These are phyloP conservation scores for Glaciozyma antarctica DNA, from an alignment of 768 basidiomycete species.

Conservation along the genomic window DNA sequence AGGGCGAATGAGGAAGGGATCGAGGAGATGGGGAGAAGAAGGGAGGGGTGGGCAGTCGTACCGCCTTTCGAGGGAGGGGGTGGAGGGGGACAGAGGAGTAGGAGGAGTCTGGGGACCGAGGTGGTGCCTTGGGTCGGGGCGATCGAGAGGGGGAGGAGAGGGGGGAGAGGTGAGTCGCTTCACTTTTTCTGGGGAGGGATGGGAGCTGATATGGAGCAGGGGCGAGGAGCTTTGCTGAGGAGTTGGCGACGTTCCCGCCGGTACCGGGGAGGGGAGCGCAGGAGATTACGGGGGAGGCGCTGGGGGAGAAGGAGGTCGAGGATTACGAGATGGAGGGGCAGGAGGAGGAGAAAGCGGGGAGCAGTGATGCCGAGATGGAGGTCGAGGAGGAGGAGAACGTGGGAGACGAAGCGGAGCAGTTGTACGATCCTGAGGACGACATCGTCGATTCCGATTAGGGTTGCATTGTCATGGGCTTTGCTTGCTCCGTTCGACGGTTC, in stretches of 20 bases:
- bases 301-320: conserved; percentile 25
- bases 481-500: too few relatives aligned
- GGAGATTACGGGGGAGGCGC: conserved; percentile 3
- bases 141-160: conserved; percentile 7
- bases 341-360: not conserved
- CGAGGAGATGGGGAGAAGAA: conserved; percentile 8
- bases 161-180: not conserved
- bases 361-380: conserved; percentile 6
- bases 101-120: conserved; percentile 12
- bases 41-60: not conserved
- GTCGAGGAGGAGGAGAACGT: not conserved
- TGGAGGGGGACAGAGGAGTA: conserved; percentile 1
- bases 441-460: conserved; percentile 7
- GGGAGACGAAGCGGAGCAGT: not conserved
- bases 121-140: conserved; percentile 16
- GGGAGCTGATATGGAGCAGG: not conserved
- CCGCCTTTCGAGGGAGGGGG: not conserved
- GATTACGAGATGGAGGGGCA: conserved; percentile 2
- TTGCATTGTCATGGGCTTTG: too few relatives aligned
- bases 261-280: not conserved
- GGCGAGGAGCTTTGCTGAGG: conserved; percentile 13
- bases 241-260: conserved; percentile 25
- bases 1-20: conserved; percentile 24
- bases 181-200: not conserved
- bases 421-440: conserved; percentile 23